Percentiles rank a stretch among this genome's conserved stretches.
Evolutionary conservation across 1,284 basidiomycete species (phyloP).

Genomic region (Ceratobasidium sp.): DNA sequence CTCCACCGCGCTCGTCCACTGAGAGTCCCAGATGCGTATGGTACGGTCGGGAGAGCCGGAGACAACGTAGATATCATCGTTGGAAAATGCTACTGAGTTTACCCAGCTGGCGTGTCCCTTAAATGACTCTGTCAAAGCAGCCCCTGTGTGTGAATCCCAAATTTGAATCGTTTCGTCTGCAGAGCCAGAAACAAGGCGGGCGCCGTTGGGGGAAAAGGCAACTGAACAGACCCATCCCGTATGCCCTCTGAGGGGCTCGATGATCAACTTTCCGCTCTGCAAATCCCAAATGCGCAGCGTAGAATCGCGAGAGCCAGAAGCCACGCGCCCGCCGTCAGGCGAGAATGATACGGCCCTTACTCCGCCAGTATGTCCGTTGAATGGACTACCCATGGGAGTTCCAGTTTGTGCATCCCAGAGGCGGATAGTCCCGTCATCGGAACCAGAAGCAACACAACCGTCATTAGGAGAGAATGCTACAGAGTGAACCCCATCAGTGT

Average conservation of each 20-base stretch:
- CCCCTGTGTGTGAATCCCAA: slow-evolving; percentile 27
- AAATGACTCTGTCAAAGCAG: background rate
- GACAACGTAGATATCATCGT: slow-evolving; percentile 19
- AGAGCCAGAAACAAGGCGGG: slow-evolving; percentile 22
- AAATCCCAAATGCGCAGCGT: slow-evolving; percentile 34
- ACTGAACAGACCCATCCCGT: slow-evolving; percentile 1
- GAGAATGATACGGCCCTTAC: slow-evolving; percentile 29
- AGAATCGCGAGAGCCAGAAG: slow-evolving; percentile 9
- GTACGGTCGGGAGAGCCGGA: slow-evolving; percentile 39
- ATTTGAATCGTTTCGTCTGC: slow-evolving; percentile 14
- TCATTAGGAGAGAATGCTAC: slow-evolving; percentile 38
- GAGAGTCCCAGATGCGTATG: slow-evolving; percentile 26
- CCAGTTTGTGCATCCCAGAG: slow-evolving; percentile 27
- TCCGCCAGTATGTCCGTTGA: background rate
- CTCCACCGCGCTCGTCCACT: too few relatives aligned
- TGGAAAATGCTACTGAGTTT: slow-evolving; percentile 38
- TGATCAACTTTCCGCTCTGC: background rate
- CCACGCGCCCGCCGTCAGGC: slow-evolving; percentile 19
- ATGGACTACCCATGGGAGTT: background rate
- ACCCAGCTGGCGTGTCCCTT: slow-evolving; percentile 6
- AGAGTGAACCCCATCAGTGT: slow-evolving; percentile 11
- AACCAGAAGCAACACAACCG: slow-evolving; percentile 21
- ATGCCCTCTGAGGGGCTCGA: slow-evolving; percentile 2
- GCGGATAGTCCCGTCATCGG: slow-evolving; percentile 26
- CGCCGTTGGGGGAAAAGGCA: slow-evolving; percentile 32